phyloP scores from a whole-genome alignment of 1,284 basidiomycete species.

The Ganoderma boninense region DNA sequence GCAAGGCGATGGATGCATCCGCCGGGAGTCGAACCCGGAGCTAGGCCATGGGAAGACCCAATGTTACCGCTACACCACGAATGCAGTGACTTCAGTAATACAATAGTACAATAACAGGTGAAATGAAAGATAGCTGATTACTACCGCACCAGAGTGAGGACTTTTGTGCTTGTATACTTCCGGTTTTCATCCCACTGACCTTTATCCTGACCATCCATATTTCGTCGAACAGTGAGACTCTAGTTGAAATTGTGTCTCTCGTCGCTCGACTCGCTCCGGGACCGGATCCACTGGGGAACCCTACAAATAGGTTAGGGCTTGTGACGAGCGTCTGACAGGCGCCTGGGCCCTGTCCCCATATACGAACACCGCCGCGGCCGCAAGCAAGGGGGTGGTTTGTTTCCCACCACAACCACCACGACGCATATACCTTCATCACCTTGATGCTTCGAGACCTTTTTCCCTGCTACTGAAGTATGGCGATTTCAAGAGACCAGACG shows the following conservation, averaged over 20 bases:
- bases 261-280: neutral
- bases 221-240: no score
- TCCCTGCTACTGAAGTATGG: neutral
- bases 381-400: no score
- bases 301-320: neutral
- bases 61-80: conserved; percentile 52
- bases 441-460: neutral
- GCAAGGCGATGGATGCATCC: conserved; percentile 50
- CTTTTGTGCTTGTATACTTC: no score
- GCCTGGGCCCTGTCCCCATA: no score
- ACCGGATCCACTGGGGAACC: no score
- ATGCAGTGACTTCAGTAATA: no score
- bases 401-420: neutral
- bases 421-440: neutral
- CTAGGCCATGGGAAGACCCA: conserved; percentile 58
- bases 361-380: no score
- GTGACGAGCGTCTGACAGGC: neutral
- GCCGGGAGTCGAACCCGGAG: conserved; percentile 67
- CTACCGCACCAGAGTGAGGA: no score
- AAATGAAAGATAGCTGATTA: no score
- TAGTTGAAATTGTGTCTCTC: neutral
- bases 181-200: no score
- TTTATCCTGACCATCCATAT: no score
- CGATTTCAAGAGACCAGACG: neutral
- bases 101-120: no score